phyloP scores from a whole-genome alignment of 2,329 filamentous ascomycete species.

The Corniculantispora saksenae region DNA sequence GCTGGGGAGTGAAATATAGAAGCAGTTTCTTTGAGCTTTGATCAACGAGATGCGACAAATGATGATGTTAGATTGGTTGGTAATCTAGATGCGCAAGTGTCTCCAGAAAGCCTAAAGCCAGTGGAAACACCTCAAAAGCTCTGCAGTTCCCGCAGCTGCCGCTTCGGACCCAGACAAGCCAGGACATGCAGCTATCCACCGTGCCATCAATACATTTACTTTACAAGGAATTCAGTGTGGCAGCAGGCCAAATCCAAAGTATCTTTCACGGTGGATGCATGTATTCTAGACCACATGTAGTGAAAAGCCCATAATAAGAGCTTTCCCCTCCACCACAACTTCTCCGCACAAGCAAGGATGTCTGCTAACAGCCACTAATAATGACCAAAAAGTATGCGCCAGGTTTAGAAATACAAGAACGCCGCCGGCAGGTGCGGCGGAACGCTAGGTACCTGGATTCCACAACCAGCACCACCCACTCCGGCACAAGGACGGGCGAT shows the following conservation, averaged over 20 bases:
- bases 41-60: neutral
- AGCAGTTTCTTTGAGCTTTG: neutral
- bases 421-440: neutral
- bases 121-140: conserved; percentile 8
- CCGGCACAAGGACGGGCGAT: conserved; percentile 5
- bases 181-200: neutral
- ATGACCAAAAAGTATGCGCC: neutral
- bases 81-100: conserved; percentile 15
- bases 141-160: conserved; percentile 2
- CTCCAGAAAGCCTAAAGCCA: neutral
- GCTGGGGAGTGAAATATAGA: neutral
- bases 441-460: conserved; percentile 3
- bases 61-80: conserved; percentile 14
- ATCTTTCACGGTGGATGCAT: conserved; percentile 10
- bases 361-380: neutral
- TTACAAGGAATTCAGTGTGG: neutral
- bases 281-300: conserved; percentile 2
- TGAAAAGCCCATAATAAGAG: neutral
- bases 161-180: neutral
- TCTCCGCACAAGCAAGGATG: neutral
- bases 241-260: neutral
- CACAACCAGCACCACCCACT: neutral
- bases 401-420: neutral
- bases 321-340: neutral
- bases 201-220: neutral